phyloP scores from a whole-genome alignment of 352 stramenopile species.

The Globisporangium parvum region DNA sequence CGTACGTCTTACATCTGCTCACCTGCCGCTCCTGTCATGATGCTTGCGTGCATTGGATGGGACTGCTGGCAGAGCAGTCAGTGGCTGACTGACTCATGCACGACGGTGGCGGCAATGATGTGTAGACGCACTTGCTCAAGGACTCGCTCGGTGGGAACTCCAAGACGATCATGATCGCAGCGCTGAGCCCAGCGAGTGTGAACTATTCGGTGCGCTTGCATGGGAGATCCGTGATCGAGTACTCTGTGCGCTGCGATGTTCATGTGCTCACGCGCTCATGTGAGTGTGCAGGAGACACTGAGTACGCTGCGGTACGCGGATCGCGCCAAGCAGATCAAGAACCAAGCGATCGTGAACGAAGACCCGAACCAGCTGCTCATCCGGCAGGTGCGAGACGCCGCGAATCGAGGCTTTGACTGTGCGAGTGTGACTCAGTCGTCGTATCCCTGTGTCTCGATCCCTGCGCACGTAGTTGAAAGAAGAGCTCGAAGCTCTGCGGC shows the following conservation, averaged over 20 bases:
- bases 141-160: constrained; percentile 84
- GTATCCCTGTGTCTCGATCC: not conserved
- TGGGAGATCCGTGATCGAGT: too few relatives aligned
- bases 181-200: constrained; percentile 78
- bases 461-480: constrained; percentile 59
- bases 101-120: not conserved
- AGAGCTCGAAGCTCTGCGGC: constrained; percentile 60
- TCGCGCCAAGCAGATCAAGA: constrained; percentile 91
- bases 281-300: constrained; percentile 71
- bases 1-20: constrained; percentile 28
- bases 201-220: constrained; percentile 72
- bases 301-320: constrained; percentile 89
- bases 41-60: not conserved
- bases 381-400: constrained; percentile 33
- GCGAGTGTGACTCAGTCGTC: too few relatives aligned
- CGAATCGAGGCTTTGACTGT: too few relatives aligned
- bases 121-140: constrained; percentile 77
- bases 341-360: constrained; percentile 91
- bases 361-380: constrained; percentile 88
- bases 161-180: constrained; percentile 90
- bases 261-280: not conserved
- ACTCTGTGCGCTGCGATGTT: too few relatives aligned
- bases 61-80: not conserved
- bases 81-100: not conserved
- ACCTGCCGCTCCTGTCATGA: too few relatives aligned